A percentile compares a stretch with the other conserved stretches of the same genome.
These are phyloP conservation scores for Salvia hispanica DNA, from an alignment of 257 asterid genomes.

Conservation along the genomic window DNA sequence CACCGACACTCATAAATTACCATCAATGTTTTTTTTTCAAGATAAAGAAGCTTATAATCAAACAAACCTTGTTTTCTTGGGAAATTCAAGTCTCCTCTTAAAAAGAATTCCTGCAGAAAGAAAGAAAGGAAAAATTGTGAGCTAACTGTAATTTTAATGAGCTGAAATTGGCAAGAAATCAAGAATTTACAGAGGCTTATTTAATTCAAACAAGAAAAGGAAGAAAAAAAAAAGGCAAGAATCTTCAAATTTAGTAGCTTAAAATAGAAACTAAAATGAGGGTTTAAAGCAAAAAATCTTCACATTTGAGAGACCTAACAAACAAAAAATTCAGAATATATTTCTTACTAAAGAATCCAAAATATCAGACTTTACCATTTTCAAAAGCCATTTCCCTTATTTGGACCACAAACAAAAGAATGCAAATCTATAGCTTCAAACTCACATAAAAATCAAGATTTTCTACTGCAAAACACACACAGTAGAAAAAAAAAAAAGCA, in stretches of 20 bases:
- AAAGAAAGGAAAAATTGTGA: conserved; percentile 14
- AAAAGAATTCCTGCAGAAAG: conserved; percentile 23
- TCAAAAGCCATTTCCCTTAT: conserved; percentile 4
- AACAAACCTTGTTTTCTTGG: conserved; percentile 30
- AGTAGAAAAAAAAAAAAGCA: conserved; percentile 19
- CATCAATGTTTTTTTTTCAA: neutral
- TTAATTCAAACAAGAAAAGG: neutral
- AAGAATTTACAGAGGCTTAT: neutral
- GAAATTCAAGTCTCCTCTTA: conserved; percentile 12
- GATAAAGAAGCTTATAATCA: neutral
- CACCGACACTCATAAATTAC: conserved; percentile 41
- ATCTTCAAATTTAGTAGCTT: conserved; percentile 20
- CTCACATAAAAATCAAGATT: neutral
- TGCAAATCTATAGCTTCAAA: conserved; percentile 16
- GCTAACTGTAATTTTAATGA: conserved; percentile 9
- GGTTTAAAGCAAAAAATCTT: neutral
- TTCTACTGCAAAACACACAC: neutral
- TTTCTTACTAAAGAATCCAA: neutral
- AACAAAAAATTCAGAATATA: conserved; percentile 7
- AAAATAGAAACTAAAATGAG: conserved; percentile 22
- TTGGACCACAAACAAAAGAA: neutral
- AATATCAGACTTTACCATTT: conserved; percentile 8
- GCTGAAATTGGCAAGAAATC: conserved; percentile 1
- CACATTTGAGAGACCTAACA: conserved; percentile 8
- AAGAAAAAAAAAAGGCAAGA: conserved; percentile 7